Conservation (phyloP, 169 alveolate genomes). For the Plasmodium blacklocki region DNA sequence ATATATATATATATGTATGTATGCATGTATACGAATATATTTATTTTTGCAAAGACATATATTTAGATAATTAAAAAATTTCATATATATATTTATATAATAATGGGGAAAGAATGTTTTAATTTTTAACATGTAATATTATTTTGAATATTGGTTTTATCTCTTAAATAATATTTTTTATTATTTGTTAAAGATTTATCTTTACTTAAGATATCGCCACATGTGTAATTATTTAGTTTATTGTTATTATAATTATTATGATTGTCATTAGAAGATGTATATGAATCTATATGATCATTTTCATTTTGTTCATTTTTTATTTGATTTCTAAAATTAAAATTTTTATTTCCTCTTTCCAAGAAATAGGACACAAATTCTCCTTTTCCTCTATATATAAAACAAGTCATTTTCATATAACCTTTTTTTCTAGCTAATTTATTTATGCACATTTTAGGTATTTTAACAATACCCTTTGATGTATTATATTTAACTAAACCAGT, state of each 20-base stretch:
- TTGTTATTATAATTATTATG: constrained; percentile 1
- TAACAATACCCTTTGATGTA: constrained; percentile 49
- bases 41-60: background rate
- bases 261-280: background rate
- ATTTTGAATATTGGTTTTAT: constrained; percentile 10
- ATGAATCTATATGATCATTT: background rate
- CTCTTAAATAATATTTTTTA: constrained; percentile 48
- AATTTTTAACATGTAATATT: constrained; percentile 19
- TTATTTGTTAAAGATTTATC: constrained; percentile 4
- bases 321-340: constrained; percentile 14
- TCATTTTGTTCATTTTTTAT: constrained; percentile 23
- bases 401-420: constrained; percentile 53
- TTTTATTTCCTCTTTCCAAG: constrained; percentile 39
- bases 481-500: constrained; percentile 47
- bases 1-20: background rate
- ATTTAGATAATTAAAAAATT: background rate
- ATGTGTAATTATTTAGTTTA: constrained; percentile 7
- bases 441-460: constrained; percentile 64
- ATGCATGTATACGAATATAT: background rate
- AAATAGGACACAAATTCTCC: constrained; percentile 71
- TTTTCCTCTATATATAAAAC: constrained; percentile 66
- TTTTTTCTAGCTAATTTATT: constrained; percentile 69
- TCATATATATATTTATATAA: background rate
- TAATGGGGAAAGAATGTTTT: background rate
- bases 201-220: background rate